Evolutionary conservation across 768 basidiomycete genomes (phyloP), one percentile per base, ranked within the genome.

Genomic region (Saitozyma podzolica): DNA sequence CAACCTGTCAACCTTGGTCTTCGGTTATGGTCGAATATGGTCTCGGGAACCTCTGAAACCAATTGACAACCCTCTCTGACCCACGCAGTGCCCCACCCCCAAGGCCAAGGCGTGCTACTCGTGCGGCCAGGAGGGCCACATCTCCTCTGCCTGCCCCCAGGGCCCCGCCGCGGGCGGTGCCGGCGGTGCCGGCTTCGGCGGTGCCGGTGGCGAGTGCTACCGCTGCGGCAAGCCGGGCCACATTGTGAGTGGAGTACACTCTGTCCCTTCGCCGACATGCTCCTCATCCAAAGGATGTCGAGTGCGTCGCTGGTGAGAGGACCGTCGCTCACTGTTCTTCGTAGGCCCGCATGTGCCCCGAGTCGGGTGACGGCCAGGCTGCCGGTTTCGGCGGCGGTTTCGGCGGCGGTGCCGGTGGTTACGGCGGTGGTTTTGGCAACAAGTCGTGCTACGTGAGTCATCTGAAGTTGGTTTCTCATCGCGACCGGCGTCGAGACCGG

Each of bases 401-500:
- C 59, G 55, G 51, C 37, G 71, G 69, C 50, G 65, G 60, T 51
- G 54, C 54, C 29, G 67, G 69, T 56, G 70, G 70, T 45, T 70
- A 59, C 70, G 64, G 66, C 49, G 70, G 67, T 55, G 68, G 71
- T 50, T 69, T 54, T 69, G 64, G 61, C 56, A 55, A 63, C 71
- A 77, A 74, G 73, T 66, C 65, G 37, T 79, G 78, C 67, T 79
- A 79, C 78, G 78, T 79, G 73, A 79, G 78, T 74, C 47, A 19
- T 16, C 50, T 10, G 11, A 41, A 6, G 37, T 17, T 45, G 50
- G 40, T 57, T 19, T n/a, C n/a, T n/a, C n/a, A n/a, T n/a, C n/a
- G n/a, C n/a, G n/a, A n/a, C n/a, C n/a, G n/a, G n/a, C n/a, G n/a
- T n/a, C n/a, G n/a, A n/a, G n/a, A n/a, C n/a, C n/a, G n/a, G n/a